Evolutionary conservation across 495 filamentous ascomycete species (phyloP).

Genomic region (Chaetomium tenue): DNA sequence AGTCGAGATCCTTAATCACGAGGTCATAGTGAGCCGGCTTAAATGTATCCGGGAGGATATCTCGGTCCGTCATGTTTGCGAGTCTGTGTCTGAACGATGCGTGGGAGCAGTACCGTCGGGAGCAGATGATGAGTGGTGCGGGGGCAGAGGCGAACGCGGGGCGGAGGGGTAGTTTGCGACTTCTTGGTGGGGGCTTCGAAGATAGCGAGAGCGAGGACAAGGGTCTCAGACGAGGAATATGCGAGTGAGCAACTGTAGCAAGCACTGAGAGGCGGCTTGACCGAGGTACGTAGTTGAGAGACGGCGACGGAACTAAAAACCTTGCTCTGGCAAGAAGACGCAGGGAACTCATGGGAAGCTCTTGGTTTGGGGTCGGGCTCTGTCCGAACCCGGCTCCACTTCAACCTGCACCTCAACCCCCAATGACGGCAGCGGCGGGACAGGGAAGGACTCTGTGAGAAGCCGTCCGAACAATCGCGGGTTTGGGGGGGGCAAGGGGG

Average conservation of each 20-base stretch:
- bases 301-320: conserved; percentile 11
- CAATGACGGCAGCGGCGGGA: conserved; percentile 16
- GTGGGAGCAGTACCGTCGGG: conserved; percentile 25
- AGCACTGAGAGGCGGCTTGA: too few relatives aligned
- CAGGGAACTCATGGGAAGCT: conserved; percentile 13
- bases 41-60: conserved; percentile 59
- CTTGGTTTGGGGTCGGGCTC: conserved; percentile 6
- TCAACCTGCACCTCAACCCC: conserved; percentile 3
- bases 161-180: conserved; percentile 20
- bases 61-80: conserved; percentile 51
- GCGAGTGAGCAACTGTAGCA: neutral
- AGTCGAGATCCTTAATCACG: conserved; percentile 77
- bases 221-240: neutral
- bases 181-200: neutral
- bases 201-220: neutral
- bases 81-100: conserved; percentile 21
- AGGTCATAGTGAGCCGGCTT: conserved; percentile 86
- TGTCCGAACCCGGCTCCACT: conserved; percentile 13
- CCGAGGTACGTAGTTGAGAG: neutral
- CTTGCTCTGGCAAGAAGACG: conserved; percentile 18
- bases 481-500: neutral
- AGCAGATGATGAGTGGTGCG: neutral
- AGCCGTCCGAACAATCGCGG: neutral
- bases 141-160: conserved; percentile 10
- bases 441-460: neutral